phyloP scores from a whole-genome alignment of 2,329 filamentous ascomycete genomes.

The Cadophora malorum region DNA sequence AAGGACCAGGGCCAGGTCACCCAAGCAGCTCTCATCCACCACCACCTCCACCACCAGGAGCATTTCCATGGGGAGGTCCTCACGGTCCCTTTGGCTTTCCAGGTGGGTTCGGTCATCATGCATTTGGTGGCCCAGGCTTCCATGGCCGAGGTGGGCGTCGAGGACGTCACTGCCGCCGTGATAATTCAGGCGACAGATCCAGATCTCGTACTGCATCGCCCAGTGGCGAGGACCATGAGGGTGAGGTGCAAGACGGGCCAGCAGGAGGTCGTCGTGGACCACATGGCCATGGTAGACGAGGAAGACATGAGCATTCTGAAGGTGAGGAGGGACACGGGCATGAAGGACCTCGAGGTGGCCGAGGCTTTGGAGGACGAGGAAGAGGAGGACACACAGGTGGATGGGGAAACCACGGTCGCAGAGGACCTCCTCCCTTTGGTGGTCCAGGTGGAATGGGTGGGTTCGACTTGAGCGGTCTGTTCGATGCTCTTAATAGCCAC shows the following conservation, averaged over 20 bases:
- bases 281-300: conserved; percentile 13
- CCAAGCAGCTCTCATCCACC: conserved; percentile 19
- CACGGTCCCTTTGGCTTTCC: conserved; percentile 23
- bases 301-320: conserved; percentile 20
- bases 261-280: conserved; percentile 17
- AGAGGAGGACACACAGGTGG: conserved; percentile 29
- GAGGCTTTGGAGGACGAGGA: conserved; percentile 17
- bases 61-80: conserved; percentile 35
- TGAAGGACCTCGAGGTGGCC: conserved; percentile 16
- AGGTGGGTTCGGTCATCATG: conserved; percentile 37
- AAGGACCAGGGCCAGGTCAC: conserved; percentile 20
- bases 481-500: conserved; percentile 38
- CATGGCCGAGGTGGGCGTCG: conserved; percentile 22
- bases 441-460: conserved; percentile 32
- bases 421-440: conserved; percentile 37
- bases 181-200: conserved; percentile 18
- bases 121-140: conserved; percentile 32
- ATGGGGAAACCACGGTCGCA: conserved; percentile 32
- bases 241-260: conserved; percentile 15
- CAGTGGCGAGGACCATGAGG: conserved; percentile 23
- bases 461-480: conserved; percentile 42
- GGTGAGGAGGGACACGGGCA: conserved; percentile 25
- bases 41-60: conserved; percentile 30
- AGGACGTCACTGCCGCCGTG: conserved; percentile 32
- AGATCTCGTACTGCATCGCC: conserved; percentile 30